Base-by-base conservation (phyloP, 2,329 filamentous ascomycete genomes). In the Diaporthe citrichinensis region DNA sequence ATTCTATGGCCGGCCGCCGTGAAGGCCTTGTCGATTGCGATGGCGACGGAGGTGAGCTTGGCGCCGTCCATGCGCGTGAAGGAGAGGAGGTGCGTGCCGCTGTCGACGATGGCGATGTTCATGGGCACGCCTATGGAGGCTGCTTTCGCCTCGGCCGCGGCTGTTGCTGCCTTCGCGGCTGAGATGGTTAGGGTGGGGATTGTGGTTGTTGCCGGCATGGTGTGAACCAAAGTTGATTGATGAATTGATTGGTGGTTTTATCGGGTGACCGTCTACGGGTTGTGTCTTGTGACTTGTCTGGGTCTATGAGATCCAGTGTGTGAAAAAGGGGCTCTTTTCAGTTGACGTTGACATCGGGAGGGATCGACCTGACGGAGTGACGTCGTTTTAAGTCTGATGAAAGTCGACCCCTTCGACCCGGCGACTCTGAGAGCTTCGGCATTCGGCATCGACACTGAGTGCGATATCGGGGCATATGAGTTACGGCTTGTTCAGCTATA, bases 21-120 rank as follows among this genome's bases (percentile, higher is more conserved):
- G 57, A 74, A 74, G 20, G 73, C 73, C 65, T 74, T 74, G 65
- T 74, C 73, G 44, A 71, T 61, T 34, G 73, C 44, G 73, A 74
- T 71, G 46, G 36, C n/a, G 14, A 71, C 36, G 2, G 73, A 74
- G 17, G 73, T 74, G 6, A 74, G 65, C 55, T 74, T 74, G 20
- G 73, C 73, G 44, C 65, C 65, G 73, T 62, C 65, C 73, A 74
- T 74, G 31, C 73, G 73, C 17, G 55, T 14, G 65, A 74, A 74
- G 34, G 53, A 44, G 17, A 74, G 55, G 7, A 74, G 73, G 55
- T 74, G 73, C 2, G 73, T 74, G 2, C 28, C 49, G 44, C 53
- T 59, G 46, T 74, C 73, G 10, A 74, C 73, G 28, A 74, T 36
- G 10, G 73, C 73, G 55, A 74, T 74, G 65, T 74, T 74, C 73